Evolutionary conservation across 179 eudicot species (phyloP), one percentile per base, ranked within the genome.

Genomic region (Vitellaria paradoxa): DNA sequence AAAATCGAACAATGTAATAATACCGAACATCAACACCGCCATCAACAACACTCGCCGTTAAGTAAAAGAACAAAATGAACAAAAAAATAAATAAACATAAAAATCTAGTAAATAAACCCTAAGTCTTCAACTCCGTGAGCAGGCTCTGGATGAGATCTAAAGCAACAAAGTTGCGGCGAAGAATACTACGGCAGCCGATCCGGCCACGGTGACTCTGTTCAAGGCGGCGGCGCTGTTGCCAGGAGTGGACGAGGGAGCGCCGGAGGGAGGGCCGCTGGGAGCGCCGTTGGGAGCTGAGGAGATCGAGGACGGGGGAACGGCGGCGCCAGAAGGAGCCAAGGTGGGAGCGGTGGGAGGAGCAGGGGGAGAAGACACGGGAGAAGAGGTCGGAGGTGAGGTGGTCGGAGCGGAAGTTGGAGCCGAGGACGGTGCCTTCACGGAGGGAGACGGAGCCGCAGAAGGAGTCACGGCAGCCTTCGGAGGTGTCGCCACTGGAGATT

Each of bases 181-280:
- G 46, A 78, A 81, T 14, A 80, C 84, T 4, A 26, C 86, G 21
- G 82, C 87, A 18, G 76, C 82, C 2, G 93, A 90, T 85, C 93
- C 93, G 18, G 73, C 75, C n/a, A 78, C 20, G 8, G 88, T 80
- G 45, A 86, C 72, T 79, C 91, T 80, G 83, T 81, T 83, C 78
- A 88, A 82, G 15, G 78, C 63, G 65, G 86, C 94, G 7, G 73
- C 77, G 70, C 46, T 81, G 0, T 6, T 5, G 0, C 82, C 72
- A 20, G 88, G 0, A 0, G 60, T 0, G 4, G 80, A 23, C 0
- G 89, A 86, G 3, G 87, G 37, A 30, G 37, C 37, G 37, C 37
- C 37, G 2, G 1, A 0, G 37, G 37, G 37, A 30, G 37, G n/a
- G n/a, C n/a, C n/a, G n/a, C n/a, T n/a, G 3, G 87, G 37, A 30